Base-by-base conservation (phyloP, 345 rosid species). In the Populus pruinosa region DNA sequence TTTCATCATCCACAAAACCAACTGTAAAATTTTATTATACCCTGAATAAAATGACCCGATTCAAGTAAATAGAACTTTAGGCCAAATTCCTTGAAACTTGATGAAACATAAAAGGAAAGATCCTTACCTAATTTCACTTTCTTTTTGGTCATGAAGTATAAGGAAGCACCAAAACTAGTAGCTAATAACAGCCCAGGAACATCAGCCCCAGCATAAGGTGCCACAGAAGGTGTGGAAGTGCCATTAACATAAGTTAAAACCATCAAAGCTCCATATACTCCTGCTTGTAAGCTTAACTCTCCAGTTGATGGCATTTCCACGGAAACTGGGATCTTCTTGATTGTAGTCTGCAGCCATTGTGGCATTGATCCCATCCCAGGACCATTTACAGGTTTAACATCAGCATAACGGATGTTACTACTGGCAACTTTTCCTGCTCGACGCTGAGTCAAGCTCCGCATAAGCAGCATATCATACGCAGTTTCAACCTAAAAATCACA, bases 391-490 rank as follows among this genome's bases (percentile, higher is more conserved):
- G 93, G 86, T 83, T 93, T 93, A 74, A 96, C 99, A 86, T 96
- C 98, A 8, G 99, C 99, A 83, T 90, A 96, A 6, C 95, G 91
- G 53, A 96, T 85, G 81, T 80, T 87, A 84, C 90, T 90, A 82
- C 84, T 85, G 65, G 84, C 88, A 35, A 93, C 98, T 84, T 92
- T 96, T 66, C 98, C 99, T 31, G 94, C 86, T 82, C 88, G 90
- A 47, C 99, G 93, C 86, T 88, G 99, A 78, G 92, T 90, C 64
- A 96, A 85, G 85, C 98, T 96, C 79, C 85, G 88, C 99, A 93
- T 93, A 77, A 93, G 98, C 85, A 96, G 75, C 99, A 96, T 93
- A 78, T 96, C 98, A 84, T 93, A 93, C 8, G 98, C 99, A 81
- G 99, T 94, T 83, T 96, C 98, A 25, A 87, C 97, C 98, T 96